Conservation (phyloP, 768 basidiomycete genomes). For the Tricholoma hemisulphureum region DNA sequence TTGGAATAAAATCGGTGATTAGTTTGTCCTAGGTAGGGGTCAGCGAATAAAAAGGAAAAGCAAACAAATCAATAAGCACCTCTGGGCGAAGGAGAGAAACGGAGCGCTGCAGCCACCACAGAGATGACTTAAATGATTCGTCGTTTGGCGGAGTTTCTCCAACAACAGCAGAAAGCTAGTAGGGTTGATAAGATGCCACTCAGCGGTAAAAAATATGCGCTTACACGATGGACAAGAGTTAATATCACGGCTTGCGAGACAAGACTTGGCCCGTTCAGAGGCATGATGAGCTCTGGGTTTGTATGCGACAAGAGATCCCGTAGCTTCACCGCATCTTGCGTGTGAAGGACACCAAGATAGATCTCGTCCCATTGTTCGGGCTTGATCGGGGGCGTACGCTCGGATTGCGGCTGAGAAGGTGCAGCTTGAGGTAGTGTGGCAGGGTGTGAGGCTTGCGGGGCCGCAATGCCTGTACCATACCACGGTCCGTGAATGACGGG, state of each 20-base stretch:
- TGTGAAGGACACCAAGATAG: constrained; percentile 73
- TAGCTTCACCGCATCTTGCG: constrained; percentile 71
- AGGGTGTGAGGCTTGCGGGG: constrained; percentile 81
- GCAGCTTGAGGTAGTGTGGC: constrained; percentile 63
- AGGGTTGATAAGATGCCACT: constrained; percentile 2
- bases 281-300: constrained; percentile 80
- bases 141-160: constrained; percentile 76
- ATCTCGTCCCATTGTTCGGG: constrained; percentile 83
- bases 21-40: constrained; percentile 59
- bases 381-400: constrained; percentile 54
- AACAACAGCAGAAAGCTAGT: constrained; percentile 68
- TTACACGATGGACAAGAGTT: constrained; percentile 78
- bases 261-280: constrained; percentile 63
- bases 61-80: constrained; percentile 37
- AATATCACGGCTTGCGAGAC: constrained; percentile 83
- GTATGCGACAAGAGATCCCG: constrained; percentile 71
- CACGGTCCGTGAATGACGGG: constrained; percentile 49
- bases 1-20: constrained; percentile 77
- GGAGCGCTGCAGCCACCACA: constrained; percentile 87
- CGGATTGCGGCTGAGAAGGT: constrained; percentile 35
- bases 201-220: constrained; percentile 20
- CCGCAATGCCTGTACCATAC: constrained; percentile 67
- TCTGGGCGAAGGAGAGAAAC: constrained; percentile 69
- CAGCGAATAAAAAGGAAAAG: constrained; percentile 2
- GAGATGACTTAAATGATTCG: constrained; percentile 74